Percentiles rank a stretch among this genome's conserved stretches.
Conservation (phyloP, 176 grass and related monocot species). For the Phragmites australis region DNA sequence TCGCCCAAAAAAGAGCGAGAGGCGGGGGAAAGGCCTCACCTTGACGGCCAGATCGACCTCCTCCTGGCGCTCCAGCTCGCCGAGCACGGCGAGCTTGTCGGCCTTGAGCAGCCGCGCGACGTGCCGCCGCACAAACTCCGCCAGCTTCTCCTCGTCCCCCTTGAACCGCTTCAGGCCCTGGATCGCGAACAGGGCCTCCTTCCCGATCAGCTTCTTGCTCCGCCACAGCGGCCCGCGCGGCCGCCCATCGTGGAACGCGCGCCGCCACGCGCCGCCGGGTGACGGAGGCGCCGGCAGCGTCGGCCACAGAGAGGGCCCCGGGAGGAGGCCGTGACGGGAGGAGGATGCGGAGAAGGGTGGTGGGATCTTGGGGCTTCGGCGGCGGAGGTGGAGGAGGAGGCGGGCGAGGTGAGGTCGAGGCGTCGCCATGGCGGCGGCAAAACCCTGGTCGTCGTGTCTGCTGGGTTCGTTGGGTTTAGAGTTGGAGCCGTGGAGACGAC, state of each 20-base stretch:
- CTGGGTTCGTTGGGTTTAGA: constrained; percentile 10
- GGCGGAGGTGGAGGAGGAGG: constrained; percentile 19
- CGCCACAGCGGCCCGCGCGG: constrained; percentile 92
- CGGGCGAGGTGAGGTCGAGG: constrained; percentile 35
- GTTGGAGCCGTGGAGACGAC: not conserved
- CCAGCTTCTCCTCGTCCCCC: constrained; percentile 73
- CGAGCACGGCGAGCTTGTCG: constrained; percentile 83
- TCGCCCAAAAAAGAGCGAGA: not conserved
- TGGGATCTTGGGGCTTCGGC: not conserved
- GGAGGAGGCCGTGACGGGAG: not conserved
- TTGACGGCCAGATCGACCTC: constrained; percentile 85
- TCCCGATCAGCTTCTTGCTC: constrained; percentile 96
- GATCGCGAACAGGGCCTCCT: constrained; percentile 85
- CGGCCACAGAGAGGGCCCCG: not conserved
- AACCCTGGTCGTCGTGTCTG: constrained; percentile 35
- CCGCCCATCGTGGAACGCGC: constrained; percentile 74
- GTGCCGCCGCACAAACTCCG: constrained; percentile 61
- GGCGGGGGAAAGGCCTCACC: constrained; percentile 19
- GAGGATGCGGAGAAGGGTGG: not conserved
- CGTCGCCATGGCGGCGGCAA: constrained; percentile 42
- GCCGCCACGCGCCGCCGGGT: constrained; percentile 13
- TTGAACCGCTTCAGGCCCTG: constrained; percentile 92
- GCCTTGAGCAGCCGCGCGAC: constrained; percentile 84
- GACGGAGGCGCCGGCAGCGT: not conserved
- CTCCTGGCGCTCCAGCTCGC: constrained; percentile 81